Evolutionary conservation across 108 stramenopile species (phyloP).

Genomic region (Aurantiochytrium sp.): DNA sequence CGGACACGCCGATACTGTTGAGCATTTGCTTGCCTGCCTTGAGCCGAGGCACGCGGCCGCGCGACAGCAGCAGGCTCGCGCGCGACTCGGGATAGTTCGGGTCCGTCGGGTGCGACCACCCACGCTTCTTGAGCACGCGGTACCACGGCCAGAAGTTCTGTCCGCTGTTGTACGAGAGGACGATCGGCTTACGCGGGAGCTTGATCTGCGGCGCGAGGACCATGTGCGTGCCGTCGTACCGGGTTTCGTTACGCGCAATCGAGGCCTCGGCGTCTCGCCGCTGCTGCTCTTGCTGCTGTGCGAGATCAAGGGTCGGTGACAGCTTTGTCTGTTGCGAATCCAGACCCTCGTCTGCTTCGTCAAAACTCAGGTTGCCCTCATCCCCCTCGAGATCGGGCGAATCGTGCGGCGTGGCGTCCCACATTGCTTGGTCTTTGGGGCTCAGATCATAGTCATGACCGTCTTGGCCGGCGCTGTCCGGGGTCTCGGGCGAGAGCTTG

Average conservation of each 20-base stretch:
- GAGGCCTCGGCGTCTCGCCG: neutral
- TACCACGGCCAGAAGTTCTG: slow-evolving; percentile 23
- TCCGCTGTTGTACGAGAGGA: neutral
- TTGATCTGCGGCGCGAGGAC: neutral
- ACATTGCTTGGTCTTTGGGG: too few relatives aligned
- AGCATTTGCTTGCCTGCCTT: slow-evolving; percentile 27
- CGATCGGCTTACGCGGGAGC: neutral
- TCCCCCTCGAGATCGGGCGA: too few relatives aligned
- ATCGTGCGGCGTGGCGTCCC: too few relatives aligned
- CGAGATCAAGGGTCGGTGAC: too few relatives aligned
- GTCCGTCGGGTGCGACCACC: neutral
- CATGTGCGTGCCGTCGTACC: slow-evolving; percentile 10
- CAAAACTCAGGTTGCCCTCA: too few relatives aligned
- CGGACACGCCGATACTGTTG: slow-evolving; percentile 18
- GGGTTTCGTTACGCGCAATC: neutral
- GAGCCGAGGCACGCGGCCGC: neutral
- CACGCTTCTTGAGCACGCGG: neutral
- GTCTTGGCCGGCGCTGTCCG: too few relatives aligned
- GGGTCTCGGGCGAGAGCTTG: too few relatives aligned
- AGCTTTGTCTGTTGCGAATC: too few relatives aligned
- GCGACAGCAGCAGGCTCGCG: neutral
- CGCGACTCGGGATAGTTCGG: neutral
- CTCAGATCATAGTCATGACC: too few relatives aligned
- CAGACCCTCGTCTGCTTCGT: too few relatives aligned
- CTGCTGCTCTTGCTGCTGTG: too few relatives aligned